Base-by-base conservation (phyloP, 495 filamentous ascomycete genomes). In the Rusavskia elegans region DNA sequence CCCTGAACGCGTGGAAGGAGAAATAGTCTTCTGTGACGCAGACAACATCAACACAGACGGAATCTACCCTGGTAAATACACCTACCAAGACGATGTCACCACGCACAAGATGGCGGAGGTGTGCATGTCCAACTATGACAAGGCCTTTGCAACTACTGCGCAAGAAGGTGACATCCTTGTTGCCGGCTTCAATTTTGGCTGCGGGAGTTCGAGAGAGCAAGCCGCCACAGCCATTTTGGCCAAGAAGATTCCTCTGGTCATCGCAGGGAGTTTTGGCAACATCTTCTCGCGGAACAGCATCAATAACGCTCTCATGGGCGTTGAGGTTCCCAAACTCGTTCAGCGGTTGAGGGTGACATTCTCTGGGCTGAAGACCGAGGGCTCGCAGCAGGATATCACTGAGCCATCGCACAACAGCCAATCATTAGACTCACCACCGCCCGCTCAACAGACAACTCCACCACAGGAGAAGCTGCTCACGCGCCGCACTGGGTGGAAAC, bases 61-160 rank as follows among this genome's bases (percentile, higher is more conserved):
- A 35, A 95, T 97, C 64, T 95, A 98, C 64, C 86, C 89, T 3
- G 87, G 85, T 0, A 87, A 89, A 60, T 86, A 84, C 60, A 94
- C 87, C 1, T 96, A 95, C 67, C 87, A 89, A 60, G 89, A 96
- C 63, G 77, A 84, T 63, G 73, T 96, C 11, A 69, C 86, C 0
- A 66, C 60, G 0, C 79, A 83, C 41, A 80, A 76, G 27, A 96
- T 96, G 89, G 87, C 88, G 0, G 64, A 82, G 57, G 89, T 90
- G 1, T 87, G 83, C 65, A 94, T 98, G 87, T 71, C 79, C 57
- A 98, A 98, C 71, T 98, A 94, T 67, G 90, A 97, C 63, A 58
- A 72, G 0, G 51, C 63, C 5, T 96, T 98, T 64, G 57, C 68
- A 5, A 51, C 61, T 0, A 67, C 81, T 37, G 79, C 83, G 21